Evolutionary conservation across 1,284 basidiomycete species (phyloP).

Genomic region (Melanopsichium pennsylvanicum): DNA sequence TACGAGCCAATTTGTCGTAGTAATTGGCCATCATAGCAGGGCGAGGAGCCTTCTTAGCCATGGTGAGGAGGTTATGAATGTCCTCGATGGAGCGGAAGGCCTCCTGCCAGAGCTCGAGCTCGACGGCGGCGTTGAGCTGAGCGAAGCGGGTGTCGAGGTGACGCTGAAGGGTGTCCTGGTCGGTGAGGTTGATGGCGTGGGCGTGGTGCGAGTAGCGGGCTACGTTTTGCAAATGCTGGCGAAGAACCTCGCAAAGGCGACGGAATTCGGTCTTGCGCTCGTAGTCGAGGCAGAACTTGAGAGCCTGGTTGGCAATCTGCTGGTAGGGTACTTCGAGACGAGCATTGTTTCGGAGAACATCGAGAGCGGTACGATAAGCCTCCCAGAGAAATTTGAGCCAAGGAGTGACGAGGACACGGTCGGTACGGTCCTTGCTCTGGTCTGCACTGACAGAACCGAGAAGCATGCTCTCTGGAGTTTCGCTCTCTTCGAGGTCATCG

Average conservation of each 20-base stretch:
- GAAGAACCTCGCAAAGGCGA: conserved; percentile 93
- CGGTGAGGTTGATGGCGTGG: conserved; percentile 96
- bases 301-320: conserved; percentile 96
- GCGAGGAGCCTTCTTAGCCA: conserved; percentile 85
- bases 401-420: conserved; percentile 92
- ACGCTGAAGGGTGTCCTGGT: conserved; percentile 93
- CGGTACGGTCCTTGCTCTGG: conserved; percentile 93
- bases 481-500: conserved; percentile 71
- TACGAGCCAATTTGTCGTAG: conserved; percentile 96
- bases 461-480: conserved; percentile 89
- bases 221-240: conserved; percentile 92
- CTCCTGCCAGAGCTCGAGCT: conserved; percentile 99
- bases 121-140: conserved; percentile 96
- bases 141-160: conserved; percentile 98
- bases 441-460: conserved; percentile 87
- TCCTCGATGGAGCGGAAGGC: conserved; percentile 98
- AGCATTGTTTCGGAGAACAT: conserved; percentile 96
- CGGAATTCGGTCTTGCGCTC: conserved; percentile 97
- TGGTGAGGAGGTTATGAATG: conserved; percentile 91
- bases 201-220: conserved; percentile 94
- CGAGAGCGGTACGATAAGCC: conserved; percentile 93
- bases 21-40: conserved; percentile 99
- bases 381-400: conserved; percentile 99
- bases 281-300: conserved; percentile 94
- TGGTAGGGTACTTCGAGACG: conserved; percentile 93